phyloP scores from a whole-genome alignment of 1,284 basidiomycete genomes.

The Apiotrichum sp. region DNA sequence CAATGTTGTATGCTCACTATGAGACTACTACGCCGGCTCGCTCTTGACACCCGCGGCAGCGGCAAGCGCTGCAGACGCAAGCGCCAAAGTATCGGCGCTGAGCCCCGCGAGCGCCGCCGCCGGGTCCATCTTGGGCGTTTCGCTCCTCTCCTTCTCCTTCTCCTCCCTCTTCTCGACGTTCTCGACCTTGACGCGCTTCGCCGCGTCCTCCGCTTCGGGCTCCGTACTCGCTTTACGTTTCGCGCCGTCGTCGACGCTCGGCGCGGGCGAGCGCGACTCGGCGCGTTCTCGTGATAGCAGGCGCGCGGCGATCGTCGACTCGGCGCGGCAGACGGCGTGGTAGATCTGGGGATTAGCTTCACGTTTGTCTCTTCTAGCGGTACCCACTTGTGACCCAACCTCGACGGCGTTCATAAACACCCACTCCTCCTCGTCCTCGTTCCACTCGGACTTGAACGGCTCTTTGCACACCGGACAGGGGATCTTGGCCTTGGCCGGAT shows the following conservation, averaged over 20 bases:
- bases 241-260: constrained; percentile 6
- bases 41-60: too few species aligned
- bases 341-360: constrained; percentile 57
- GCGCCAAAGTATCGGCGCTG: too few species aligned
- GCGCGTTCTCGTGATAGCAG: constrained; percentile 16
- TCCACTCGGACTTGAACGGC: constrained; percentile 80
- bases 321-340: constrained; percentile 76
- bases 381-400: constrained; percentile 69
- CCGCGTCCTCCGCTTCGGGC: constrained; percentile 9
- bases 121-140: too few species aligned
- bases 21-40: too few species aligned
- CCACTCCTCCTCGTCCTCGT: constrained; percentile 98
- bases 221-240: constrained; percentile 18
- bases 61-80: too few species aligned
- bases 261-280: constrained; percentile 6
- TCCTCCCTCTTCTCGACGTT: neutral
- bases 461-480: constrained; percentile 98
- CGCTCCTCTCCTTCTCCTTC: too few species aligned
- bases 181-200: constrained; percentile 23
- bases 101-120: neutral
- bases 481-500: constrained; percentile 69
- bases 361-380: neutral
- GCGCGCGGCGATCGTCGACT: constrained; percentile 14
- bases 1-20: too few species aligned
- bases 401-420: constrained; percentile 88